A percentile compares a stretch with the other conserved stretches of the same genome.
Conservation (phyloP, 768 basidiomycete genomes). For the Trametes elegans region DNA sequence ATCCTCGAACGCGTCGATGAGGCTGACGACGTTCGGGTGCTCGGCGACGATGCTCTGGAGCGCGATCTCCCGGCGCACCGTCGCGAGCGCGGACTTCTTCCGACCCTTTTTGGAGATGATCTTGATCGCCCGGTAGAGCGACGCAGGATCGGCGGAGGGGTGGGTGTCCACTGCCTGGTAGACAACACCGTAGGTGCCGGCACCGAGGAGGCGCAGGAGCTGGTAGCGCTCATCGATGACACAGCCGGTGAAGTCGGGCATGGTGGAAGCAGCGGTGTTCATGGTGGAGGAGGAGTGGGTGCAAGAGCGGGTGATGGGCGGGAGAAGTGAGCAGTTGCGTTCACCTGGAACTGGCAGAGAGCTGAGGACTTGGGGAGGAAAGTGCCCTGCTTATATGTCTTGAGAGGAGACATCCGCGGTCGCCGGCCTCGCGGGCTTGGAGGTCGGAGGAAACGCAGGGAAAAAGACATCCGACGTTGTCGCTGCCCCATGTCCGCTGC, state of each 20-base stretch:
- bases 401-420: not conserved
- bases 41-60: slow-evolving; percentile 51
- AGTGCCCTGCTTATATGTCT: slow-evolving; percentile 1
- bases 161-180: slow-evolving; percentile 70
- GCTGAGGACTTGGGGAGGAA: slow-evolving; percentile 1
- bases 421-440: not conserved
- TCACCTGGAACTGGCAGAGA: slow-evolving; percentile 11
- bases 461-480: not conserved
- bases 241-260: slow-evolving; percentile 21
- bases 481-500: not conserved
- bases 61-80: slow-evolving; percentile 64
- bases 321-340: slow-evolving; percentile 5
- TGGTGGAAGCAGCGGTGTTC: slow-evolving; percentile 9
- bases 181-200: slow-evolving; percentile 96
- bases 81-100: not conserved
- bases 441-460: not conserved
- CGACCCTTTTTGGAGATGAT: slow-evolving; percentile 16
- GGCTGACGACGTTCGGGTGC: slow-evolving; percentile 65
- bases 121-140: slow-evolving; percentile 23
- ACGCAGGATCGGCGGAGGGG: not conserved
- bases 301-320: not conserved
- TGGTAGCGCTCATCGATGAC: slow-evolving; percentile 69
- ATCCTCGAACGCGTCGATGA: slow-evolving; percentile 65
- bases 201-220: slow-evolving; percentile 80
- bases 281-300: slow-evolving; percentile 9